Percentiles rank a stretch among this genome's conserved stretches.
phyloP scores from a whole-genome alignment of 768 basidiomycete genomes.

The Boletus rufocinnamomeus region DNA sequence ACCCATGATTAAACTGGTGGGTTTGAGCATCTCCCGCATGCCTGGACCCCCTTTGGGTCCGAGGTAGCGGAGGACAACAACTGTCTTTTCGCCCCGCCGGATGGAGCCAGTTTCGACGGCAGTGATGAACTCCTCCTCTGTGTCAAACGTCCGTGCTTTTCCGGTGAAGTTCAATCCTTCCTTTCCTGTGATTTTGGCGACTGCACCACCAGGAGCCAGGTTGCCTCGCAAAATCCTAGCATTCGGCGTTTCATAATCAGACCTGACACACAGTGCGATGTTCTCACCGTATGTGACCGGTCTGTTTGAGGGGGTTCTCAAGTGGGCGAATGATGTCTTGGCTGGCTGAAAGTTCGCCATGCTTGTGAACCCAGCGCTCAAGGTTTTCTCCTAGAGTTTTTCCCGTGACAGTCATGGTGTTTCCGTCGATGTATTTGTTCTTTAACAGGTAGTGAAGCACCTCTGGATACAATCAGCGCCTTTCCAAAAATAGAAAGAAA shows the following conservation, averaged over 20 bases:
- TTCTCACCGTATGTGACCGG: constrained; percentile 83
- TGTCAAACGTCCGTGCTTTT: constrained; percentile 90
- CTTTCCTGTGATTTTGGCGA: constrained; percentile 96
- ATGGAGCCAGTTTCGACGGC: constrained; percentile 89
- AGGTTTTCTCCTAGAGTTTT: constrained; percentile 89
- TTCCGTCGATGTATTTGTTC: constrained; percentile 86
- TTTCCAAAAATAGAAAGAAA: not conserved
- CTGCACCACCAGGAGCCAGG: constrained; percentile 93
- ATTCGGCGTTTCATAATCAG: not conserved
- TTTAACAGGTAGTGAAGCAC: constrained; percentile 84
- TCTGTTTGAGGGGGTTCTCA: constrained; percentile 82
- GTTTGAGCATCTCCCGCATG: constrained; percentile 99
- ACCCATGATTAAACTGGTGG: constrained; percentile 97
- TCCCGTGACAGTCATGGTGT: constrained; percentile 90
- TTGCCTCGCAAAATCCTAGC: constrained; percentile 86
- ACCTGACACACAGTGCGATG: constrained; percentile 1
- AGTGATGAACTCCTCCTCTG: constrained; percentile 81
- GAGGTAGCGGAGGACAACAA: constrained; percentile 91
- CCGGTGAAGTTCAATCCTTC: constrained; percentile 90
- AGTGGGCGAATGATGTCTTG: constrained; percentile 91
- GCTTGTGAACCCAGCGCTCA: constrained; percentile 80
- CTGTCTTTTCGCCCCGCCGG: constrained; percentile 95
- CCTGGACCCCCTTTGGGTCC: constrained; percentile 97
- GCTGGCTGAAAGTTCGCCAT: constrained; percentile 68
- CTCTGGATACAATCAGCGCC: constrained; percentile 46